A percentile compares a stretch with the other conserved stretches of the same genome.
Evolutionary conservation across 805 yeast species (phyloP).

Genomic region (Saturnispora mendoncae): DNA sequence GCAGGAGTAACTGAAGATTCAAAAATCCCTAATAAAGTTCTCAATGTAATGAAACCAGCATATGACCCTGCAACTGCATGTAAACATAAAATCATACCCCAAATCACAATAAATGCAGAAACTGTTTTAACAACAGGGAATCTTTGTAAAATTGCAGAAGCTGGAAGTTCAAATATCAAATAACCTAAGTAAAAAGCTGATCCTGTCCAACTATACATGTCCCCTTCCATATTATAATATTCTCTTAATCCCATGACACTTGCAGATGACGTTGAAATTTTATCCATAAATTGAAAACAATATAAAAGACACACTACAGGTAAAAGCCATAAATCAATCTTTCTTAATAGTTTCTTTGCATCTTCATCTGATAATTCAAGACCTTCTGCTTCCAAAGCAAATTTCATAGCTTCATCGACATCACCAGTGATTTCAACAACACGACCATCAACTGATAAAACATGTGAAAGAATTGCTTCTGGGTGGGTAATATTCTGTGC

Average conservation of each 20-base stretch:
- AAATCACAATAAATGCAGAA: constrained; percentile 22
- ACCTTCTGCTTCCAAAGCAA: constrained; percentile 9
- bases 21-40: constrained; percentile 42
- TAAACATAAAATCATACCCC: constrained; percentile 42
- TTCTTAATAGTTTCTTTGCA: constrained; percentile 18
- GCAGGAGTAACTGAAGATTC: constrained; percentile 32
- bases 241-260: constrained; percentile 46
- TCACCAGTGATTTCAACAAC: constrained; percentile 10
- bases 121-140: constrained; percentile 37
- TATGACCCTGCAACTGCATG: constrained; percentile 39
- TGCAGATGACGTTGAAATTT: constrained; percentile 44
- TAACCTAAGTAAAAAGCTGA: constrained; percentile 32
- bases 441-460: background rate
- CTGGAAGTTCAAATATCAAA: constrained; percentile 46
- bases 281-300: constrained; percentile 53
- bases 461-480: constrained; percentile 1
- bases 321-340: constrained; percentile 42
- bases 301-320: constrained; percentile 43
- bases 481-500: constrained; percentile 4
- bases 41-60: constrained; percentile 37
- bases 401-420: constrained; percentile 13
- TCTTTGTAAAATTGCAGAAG: constrained; percentile 37
- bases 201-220: constrained; percentile 27
- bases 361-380: constrained; percentile 8
- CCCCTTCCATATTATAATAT: constrained; percentile 41